Percentiles rank a stretch among this genome's conserved stretches.
These are phyloP conservation scores for Camellia oleifera DNA, from an alignment of 179 eudicot genomes.

Conservation along the genomic window DNA sequence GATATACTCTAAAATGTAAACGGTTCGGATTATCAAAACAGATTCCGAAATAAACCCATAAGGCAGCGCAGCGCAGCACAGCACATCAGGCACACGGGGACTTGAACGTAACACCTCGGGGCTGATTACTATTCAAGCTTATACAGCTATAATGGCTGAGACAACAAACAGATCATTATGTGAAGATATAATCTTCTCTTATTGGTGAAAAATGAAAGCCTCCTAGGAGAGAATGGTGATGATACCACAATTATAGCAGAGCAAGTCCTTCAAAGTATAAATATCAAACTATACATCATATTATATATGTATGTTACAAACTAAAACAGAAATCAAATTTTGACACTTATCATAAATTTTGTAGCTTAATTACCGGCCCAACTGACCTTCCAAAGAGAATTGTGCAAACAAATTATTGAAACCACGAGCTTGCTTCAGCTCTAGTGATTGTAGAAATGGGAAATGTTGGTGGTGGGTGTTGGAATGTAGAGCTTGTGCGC, in stretches of 20 bases:
- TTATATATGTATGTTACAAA: background rate
- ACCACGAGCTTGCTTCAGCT: slow-evolving; percentile 1
- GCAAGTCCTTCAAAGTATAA: background rate
- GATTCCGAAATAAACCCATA: too few species aligned
- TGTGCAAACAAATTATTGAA: background rate
- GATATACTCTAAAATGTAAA: too few species aligned
- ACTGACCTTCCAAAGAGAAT: slow-evolving; percentile 10
- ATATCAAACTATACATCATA: background rate
- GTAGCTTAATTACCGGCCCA: background rate
- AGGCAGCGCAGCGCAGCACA: too few species aligned
- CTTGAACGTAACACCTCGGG: too few species aligned
- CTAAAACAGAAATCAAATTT: background rate
- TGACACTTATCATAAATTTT: background rate
- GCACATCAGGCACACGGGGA: too few species aligned
- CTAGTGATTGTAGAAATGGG: slow-evolving; percentile 5
- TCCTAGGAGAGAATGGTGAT: background rate
- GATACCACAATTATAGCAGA: background rate
- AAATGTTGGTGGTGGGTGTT: slow-evolving; percentile 5
- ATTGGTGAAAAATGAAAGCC: background rate
- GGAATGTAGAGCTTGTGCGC: slow-evolving; percentile 2
- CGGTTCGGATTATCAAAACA: too few species aligned
- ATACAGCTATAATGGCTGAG: background rate
- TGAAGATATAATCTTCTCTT: background rate
- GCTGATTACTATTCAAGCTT: background rate
- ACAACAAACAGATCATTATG: background rate